phyloP scores from a whole-genome alignment of 2,329 filamentous ascomycete genomes.

The Cladosporium sp. region DNA sequence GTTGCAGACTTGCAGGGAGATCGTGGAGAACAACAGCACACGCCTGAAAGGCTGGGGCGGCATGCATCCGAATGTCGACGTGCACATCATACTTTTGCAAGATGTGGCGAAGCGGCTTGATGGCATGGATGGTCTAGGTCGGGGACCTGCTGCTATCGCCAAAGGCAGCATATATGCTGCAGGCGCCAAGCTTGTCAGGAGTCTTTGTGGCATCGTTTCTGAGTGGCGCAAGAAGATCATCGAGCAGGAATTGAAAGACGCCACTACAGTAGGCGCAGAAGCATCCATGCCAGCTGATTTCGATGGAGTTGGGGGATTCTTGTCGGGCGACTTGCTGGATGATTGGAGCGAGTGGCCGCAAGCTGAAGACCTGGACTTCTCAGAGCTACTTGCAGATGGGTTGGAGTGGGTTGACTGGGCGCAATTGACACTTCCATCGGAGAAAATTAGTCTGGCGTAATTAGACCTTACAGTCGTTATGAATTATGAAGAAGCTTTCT shows the following conservation, averaged over 20 bases:
- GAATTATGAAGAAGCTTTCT: not conserved
- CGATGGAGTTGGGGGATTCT: not conserved
- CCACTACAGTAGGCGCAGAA: not conserved
- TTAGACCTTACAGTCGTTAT: not conserved
- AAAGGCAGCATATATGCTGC: conserved; percentile 15
- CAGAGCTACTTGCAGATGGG: conserved; percentile 10
- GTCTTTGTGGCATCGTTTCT: conserved; percentile 13
- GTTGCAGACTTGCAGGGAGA: conserved; percentile 12
- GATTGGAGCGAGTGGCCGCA: conserved; percentile 11
- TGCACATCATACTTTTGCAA: conserved; percentile 15
- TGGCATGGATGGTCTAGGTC: not conserved
- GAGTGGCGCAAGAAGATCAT: conserved; percentile 14
- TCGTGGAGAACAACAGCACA: conserved; percentile 19
- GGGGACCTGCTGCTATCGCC: conserved; percentile 7
- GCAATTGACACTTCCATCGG: not conserved
- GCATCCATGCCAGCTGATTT: not conserved
- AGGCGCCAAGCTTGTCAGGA: conserved; percentile 15
- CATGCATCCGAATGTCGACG: conserved; percentile 15
- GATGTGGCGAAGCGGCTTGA: conserved; percentile 15
- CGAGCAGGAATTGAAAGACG: not conserved
- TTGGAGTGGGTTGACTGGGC: conserved; percentile 11
- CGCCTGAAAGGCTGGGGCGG: conserved; percentile 19
- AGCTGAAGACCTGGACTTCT: conserved; percentile 8
- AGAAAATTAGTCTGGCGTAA: not conserved
- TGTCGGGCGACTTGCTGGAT: conserved; percentile 3